These are phyloP conservation scores for Pestalotiopsis sp. DNA, from an alignment of 2,329 filamentous ascomycete genomes.

Conservation along the genomic window DNA sequence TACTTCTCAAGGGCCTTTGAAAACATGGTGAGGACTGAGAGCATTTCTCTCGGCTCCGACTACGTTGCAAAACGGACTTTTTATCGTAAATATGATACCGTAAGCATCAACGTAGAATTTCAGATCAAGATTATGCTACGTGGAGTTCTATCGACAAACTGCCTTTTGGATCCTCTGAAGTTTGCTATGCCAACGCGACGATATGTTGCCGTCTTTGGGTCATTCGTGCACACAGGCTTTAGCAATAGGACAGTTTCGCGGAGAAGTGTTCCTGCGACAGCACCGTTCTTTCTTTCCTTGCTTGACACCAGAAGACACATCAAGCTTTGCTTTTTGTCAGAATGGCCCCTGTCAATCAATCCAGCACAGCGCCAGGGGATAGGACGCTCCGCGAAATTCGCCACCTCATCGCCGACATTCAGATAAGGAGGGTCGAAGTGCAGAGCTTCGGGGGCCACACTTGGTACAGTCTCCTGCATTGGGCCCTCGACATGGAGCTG, in stretches of 20 bases:
- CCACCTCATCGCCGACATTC: not conserved
- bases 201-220: not conserved
- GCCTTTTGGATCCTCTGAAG: not conserved
- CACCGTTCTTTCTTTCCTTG: not conserved
- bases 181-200: not conserved
- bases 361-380: not conserved
- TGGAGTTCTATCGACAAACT: not conserved
- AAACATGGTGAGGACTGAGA: too few species aligned
- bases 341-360: not conserved
- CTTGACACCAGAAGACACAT: not conserved
- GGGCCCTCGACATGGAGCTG: not conserved
- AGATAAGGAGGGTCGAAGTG: not conserved
- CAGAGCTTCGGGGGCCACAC: not conserved
- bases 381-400: not conserved
- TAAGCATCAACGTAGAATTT: not conserved
- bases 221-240: not conserved
- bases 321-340: not conserved
- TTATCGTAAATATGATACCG: too few species aligned
- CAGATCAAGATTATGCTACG: not conserved
- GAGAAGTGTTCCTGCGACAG: not conserved
- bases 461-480: not conserved
- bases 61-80: too few species aligned
- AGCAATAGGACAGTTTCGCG: not conserved
- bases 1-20: too few species aligned
- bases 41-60: too few species aligned